Conservation (phyloP, 441 rosid genomes). For the Viola pubescens region DNA sequence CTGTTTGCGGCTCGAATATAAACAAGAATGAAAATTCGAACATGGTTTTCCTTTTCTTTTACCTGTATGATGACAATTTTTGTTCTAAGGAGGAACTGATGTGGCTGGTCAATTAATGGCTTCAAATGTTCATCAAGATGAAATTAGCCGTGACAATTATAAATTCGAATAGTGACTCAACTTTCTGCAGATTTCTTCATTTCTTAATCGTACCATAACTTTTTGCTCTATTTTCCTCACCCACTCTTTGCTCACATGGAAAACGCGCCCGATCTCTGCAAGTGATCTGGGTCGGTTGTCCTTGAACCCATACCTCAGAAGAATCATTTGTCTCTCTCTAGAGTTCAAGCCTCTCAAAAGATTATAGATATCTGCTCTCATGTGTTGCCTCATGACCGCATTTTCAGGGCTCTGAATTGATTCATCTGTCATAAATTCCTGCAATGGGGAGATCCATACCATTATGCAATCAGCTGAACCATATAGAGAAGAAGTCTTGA, state of each 20-base stretch:
- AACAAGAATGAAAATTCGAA: no score
- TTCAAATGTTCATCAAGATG: no score
- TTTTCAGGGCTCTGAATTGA: constrained; percentile 42
- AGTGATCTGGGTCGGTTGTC: constrained; percentile 56
- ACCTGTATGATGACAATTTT: no score
- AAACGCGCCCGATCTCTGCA: constrained; percentile 61
- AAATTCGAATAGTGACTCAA: constrained; percentile 40
- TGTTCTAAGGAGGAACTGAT: no score
- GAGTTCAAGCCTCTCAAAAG: constrained; percentile 51
- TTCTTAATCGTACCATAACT: constrained; percentile 49
- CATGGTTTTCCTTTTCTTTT: no score
- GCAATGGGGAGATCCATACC: constrained; percentile 15
- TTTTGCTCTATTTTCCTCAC: constrained; percentile 62
- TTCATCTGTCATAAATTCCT: constrained; percentile 56
- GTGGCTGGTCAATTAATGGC: no score
- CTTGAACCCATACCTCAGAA: constrained; percentile 49
- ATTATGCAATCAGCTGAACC: constrained; percentile 12
- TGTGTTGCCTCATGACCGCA: constrained; percentile 46
- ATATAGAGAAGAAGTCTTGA: not conserved
- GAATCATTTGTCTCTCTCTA: constrained; percentile 60
- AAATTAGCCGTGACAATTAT: constrained; percentile 7
- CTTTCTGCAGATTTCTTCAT: constrained; percentile 28
- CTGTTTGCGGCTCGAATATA: no score
- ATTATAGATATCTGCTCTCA: constrained; percentile 38
- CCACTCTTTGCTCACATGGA: constrained; percentile 81